Percentiles rank a stretch among this genome's conserved stretches.
phyloP scores from a whole-genome alignment of 805 yeast species.

The Scheffersomyces lignosus region DNA sequence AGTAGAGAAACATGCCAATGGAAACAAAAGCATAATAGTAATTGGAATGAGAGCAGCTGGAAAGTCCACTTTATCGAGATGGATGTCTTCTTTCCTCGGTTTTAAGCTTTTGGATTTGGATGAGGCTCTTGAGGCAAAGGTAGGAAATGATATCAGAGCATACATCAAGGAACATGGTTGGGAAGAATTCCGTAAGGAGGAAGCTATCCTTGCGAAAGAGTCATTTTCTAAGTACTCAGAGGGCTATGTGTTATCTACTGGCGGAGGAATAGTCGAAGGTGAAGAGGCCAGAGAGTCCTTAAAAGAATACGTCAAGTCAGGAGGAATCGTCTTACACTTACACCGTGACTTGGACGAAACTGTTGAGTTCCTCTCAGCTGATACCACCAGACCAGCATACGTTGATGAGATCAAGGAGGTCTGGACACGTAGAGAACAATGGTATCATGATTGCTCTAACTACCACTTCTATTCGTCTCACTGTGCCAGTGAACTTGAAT shows the following conservation, averaged over 20 bases:
- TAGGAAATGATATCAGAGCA: constrained; percentile 54
- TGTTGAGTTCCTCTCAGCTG: constrained; percentile 68
- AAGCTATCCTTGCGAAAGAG: constrained; percentile 55
- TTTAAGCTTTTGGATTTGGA: constrained; percentile 78
- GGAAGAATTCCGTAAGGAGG: constrained; percentile 80
- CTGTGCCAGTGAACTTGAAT: constrained; percentile 56
- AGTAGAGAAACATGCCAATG: constrained; percentile 30
- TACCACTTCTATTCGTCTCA: constrained; percentile 75
- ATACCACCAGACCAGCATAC: constrained; percentile 86
- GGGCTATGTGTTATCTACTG: constrained; percentile 82
- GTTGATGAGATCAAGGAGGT: constrained; percentile 76
- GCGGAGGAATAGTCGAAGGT: constrained; percentile 93
- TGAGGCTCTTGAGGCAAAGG: constrained; percentile 57
- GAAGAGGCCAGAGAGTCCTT: constrained; percentile 64
- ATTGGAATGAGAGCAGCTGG: constrained; percentile 99
- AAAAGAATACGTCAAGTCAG: constrained; percentile 49
- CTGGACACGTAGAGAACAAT: constrained; percentile 77
- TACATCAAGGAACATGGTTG: constrained; percentile 71
- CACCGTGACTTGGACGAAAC: constrained; percentile 87
- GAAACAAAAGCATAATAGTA: constrained; percentile 62
- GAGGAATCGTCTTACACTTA: constrained; percentile 85
- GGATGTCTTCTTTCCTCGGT: constrained; percentile 72
- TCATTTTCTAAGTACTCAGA: constrained; percentile 38
- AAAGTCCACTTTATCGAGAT: constrained; percentile 78
- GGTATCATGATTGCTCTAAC: constrained; percentile 81